phyloP scores from a whole-genome alignment of 768 basidiomycete genomes.

The Tulasnella sp. region DNA sequence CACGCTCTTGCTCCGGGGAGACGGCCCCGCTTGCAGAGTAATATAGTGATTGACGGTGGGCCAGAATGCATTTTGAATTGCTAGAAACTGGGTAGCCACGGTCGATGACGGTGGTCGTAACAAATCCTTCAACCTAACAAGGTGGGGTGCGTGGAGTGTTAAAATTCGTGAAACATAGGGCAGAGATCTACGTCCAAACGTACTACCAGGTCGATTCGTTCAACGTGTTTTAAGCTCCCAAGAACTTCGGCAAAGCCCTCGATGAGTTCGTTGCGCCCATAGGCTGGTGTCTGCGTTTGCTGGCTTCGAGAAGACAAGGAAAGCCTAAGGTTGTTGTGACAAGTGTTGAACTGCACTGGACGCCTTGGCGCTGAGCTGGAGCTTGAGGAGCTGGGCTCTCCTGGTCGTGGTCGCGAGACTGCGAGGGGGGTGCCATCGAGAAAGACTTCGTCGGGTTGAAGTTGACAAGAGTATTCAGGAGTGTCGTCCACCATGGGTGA shows the following conservation, averaged over 20 bases:
- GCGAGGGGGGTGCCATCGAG: constrained; percentile 1
- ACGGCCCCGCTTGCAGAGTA: not conserved
- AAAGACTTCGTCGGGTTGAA: constrained; percentile 6
- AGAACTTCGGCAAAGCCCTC: not conserved
- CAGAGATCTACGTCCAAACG: not conserved
- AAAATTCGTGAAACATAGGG: not conserved
- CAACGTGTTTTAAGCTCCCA: constrained; percentile 6
- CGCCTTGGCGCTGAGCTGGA: not conserved
- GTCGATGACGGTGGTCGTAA: constrained; percentile 10
- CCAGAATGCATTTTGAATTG: constrained; percentile 8
- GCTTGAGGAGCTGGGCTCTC: not conserved
- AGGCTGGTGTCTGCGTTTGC: not conserved
- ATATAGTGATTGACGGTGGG: not conserved
- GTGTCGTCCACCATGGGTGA: not conserved
- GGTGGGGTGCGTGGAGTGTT: not conserved
- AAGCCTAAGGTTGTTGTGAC: constrained; percentile 17
- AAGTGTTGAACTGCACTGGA: not conserved
- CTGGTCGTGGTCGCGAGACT: not conserved
- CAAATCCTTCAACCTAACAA: constrained; percentile 13
- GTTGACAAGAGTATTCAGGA: constrained; percentile 14
- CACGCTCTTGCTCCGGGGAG: constrained; percentile 10
- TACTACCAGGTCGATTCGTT: constrained; percentile 1
- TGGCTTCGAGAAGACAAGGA: not conserved
- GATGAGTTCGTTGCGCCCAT: not conserved
- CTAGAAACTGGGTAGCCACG: constrained; percentile 14